phyloP scores from a whole-genome alignment of 805 yeast genomes.

The Blastobotrys robertii region DNA sequence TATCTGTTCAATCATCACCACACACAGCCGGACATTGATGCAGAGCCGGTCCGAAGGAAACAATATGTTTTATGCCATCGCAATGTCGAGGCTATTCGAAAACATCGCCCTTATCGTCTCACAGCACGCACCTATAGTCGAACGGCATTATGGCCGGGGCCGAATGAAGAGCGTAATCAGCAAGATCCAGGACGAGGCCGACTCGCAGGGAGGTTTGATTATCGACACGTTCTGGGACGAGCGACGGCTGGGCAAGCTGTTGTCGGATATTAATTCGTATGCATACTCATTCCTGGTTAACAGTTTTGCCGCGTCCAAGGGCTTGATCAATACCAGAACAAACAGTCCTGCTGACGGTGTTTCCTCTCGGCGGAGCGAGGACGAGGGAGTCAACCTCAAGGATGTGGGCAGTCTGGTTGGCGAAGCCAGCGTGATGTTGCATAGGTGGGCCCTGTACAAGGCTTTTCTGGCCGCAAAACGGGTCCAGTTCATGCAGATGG shows the following conservation, averaged over 20 bases:
- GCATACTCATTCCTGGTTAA: constrained; percentile 39
- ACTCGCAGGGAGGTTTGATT: constrained; percentile 83
- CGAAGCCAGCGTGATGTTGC: constrained; percentile 68
- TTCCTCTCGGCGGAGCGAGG: constrained; percentile 15
- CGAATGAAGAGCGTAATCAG: constrained; percentile 55
- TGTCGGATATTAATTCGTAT: constrained; percentile 49
- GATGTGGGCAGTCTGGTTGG: constrained; percentile 56
- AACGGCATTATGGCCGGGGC: constrained; percentile 55
- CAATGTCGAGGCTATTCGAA: constrained; percentile 50
- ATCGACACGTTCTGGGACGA: constrained; percentile 78
- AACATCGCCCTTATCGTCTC: constrained; percentile 74
- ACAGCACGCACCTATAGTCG: constrained; percentile 77
- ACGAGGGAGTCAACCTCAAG: constrained; percentile 37
- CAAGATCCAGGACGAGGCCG: constrained; percentile 77
- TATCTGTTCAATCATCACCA: constrained; percentile 74
- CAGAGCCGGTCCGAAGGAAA: constrained; percentile 13
- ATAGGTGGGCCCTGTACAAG: constrained; percentile 59
- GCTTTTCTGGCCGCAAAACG: constrained; percentile 64
- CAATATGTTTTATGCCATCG: constrained; percentile 29
- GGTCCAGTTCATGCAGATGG: constrained; percentile 24
- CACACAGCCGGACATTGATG: constrained; percentile 62
- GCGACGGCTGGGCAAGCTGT: constrained; percentile 44
- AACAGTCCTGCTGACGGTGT: background rate
- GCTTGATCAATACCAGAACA: background rate
- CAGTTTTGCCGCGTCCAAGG: constrained; percentile 16